Evolutionary conservation across 2,329 filamentous ascomycete species (phyloP), one percentile per base, ranked within the genome.

Genomic region (Chaetomiaceae sp.): DNA sequence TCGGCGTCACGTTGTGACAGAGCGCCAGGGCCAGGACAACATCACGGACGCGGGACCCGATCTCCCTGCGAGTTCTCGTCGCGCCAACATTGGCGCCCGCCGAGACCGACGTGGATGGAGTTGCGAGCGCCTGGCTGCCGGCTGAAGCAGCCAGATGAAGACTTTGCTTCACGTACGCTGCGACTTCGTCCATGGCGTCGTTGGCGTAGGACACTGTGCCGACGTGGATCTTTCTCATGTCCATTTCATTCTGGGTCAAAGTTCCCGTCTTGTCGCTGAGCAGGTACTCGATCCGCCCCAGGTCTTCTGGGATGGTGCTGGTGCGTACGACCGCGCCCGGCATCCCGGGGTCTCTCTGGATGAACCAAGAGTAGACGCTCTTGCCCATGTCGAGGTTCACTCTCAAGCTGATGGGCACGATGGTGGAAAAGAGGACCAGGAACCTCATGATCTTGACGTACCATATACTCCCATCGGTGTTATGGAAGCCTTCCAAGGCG

Each of bases 391-490:
- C 93, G 16, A 99, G 76, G 65, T 99, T 99, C 60, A 99, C 93
- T 44, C 93, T 86, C 59, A 99, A 75, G 70, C 90, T 95, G 68
- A 99, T 96, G 1, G 93, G 93, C 21, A 99, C 95, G 63, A 99
- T 99, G 0, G 92, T 97, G n/a, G 92, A 97, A 73, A 99, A 99
- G 1, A 99, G 76, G 54, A 99, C 95, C 56, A 99, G 73, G 66
- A 97, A 99, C n/a, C 92, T 85, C 83, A 96, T 93, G 62, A 97
- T 95, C 58, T 95, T 92, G 59, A 97, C 83, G 67, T 97, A 99
- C 93, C 93, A 99, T 20, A 79, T 72, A 48, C 81, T 79, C 17
- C 78, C 81, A 48, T 82, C 75, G 2, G 81, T 81, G 58, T 75
- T 79, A 41, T 84, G 76, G 57, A 96, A 93, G 0, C 89, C 86